phyloP scores from a whole-genome alignment of 768 basidiomycete species.

The Nidularia sp. region DNA sequence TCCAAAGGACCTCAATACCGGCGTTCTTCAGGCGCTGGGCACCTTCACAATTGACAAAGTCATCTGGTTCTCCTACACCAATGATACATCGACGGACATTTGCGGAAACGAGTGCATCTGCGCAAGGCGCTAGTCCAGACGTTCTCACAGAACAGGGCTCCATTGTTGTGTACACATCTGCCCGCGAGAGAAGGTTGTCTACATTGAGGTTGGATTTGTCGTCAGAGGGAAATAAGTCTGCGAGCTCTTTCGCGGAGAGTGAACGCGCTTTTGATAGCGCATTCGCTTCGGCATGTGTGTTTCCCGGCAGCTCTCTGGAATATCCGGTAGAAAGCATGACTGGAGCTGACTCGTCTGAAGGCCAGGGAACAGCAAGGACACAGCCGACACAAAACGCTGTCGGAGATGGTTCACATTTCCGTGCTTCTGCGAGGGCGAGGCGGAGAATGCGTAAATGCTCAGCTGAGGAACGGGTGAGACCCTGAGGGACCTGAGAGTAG shows the following conservation, averaged over 20 bases:
- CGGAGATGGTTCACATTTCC: constrained; percentile 60
- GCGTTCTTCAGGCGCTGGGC: constrained; percentile 65
- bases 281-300: constrained; percentile 97
- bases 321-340: constrained; percentile 74
- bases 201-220: constrained; percentile 24
- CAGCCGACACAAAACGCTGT: constrained; percentile 94
- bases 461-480: too few species aligned
- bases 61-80: constrained; percentile 86
- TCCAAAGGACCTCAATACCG: constrained; percentile 74
- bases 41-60: constrained; percentile 94
- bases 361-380: constrained; percentile 52
- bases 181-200: constrained; percentile 48
- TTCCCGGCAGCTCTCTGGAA: constrained; percentile 88
- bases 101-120: constrained; percentile 74
- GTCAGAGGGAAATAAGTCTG: constrained; percentile 34
- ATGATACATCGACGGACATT: constrained; percentile 75
- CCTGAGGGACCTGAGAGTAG: too few species aligned
- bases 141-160: constrained; percentile 93
- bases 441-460: constrained; percentile 40
- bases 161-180: constrained; percentile 91
- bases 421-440: constrained; percentile 67
- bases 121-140: constrained; percentile 83
- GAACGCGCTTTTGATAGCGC: constrained; percentile 68
- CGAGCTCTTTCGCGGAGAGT: constrained; percentile 41
- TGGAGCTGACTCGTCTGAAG: constrained; percentile 29